Conservation (phyloP, 2,329 filamentous ascomycete species). For the Diaporthe amygdali region DNA sequence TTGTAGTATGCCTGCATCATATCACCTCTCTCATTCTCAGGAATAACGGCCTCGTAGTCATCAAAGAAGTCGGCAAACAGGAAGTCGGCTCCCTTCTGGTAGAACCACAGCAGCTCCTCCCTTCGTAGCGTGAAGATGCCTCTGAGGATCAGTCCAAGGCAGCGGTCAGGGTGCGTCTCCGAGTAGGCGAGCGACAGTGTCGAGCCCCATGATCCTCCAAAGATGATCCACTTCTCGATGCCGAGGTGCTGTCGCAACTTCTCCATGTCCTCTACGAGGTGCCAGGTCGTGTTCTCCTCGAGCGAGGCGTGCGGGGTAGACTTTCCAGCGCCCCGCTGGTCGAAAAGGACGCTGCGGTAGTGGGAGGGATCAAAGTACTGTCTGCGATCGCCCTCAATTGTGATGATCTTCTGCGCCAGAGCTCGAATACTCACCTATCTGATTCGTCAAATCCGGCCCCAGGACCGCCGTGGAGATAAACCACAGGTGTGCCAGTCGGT, state of each 20-base stretch:
- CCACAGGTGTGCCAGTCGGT: slow-evolving; percentile 35
- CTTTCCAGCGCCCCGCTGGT: slow-evolving; percentile 45
- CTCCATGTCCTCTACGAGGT: slow-evolving; percentile 45
- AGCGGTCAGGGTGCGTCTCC: slow-evolving; percentile 39
- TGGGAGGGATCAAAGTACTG: slow-evolving; percentile 39
- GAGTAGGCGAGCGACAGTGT: slow-evolving; percentile 45
- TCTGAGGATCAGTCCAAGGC: slow-evolving; percentile 40
- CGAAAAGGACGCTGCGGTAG: slow-evolving; percentile 43
- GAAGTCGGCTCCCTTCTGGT: slow-evolving; percentile 34
- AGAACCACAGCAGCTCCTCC: slow-evolving; percentile 43
- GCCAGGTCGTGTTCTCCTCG: slow-evolving; percentile 44
- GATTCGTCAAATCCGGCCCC: slow-evolving; percentile 34
- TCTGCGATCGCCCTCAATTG: slow-evolving; percentile 36
- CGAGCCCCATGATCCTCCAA: slow-evolving; percentile 48
- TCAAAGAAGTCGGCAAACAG: slow-evolving; percentile 46
- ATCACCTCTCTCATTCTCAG: slow-evolving; percentile 42
- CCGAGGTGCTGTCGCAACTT: slow-evolving; percentile 40
- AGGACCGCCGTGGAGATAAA: slow-evolving; percentile 51
- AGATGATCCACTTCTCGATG: slow-evolving; percentile 44
- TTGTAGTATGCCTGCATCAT: slow-evolving; percentile 44
- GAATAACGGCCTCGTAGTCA: slow-evolving; percentile 39
- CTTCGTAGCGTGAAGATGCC: slow-evolving; percentile 41
- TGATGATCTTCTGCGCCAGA: slow-evolving; percentile 28
- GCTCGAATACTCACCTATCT: neutral
- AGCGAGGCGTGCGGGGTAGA: slow-evolving; percentile 40